A percentile compares a stretch with the other conserved stretches of the same genome.
phyloP scores from a whole-genome alignment of 2,329 filamentous ascomycete genomes.

The Apiospora saccharicola region DNA sequence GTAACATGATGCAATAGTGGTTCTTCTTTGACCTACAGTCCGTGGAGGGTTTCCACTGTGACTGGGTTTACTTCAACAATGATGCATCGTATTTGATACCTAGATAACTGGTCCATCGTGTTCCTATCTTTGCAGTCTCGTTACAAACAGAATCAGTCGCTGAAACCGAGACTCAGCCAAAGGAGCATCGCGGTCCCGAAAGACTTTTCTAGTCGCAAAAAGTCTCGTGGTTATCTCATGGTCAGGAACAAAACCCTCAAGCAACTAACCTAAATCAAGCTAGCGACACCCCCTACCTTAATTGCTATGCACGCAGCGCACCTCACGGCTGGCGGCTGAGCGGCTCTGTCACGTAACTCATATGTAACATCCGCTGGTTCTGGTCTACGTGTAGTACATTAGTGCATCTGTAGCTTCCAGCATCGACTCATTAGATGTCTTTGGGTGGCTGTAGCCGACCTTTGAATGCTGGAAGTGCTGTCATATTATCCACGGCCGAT shows the following conservation, averaged over 20 bases:
- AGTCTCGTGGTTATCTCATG: constrained; percentile 8
- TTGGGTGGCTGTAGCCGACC: not conserved
- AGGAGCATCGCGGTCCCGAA: not conserved
- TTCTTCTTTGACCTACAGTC: not conserved
- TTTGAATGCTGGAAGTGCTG: not conserved
- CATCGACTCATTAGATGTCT: not conserved
- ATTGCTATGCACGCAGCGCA: not conserved
- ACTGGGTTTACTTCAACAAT: not conserved
- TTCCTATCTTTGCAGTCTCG: not conserved
- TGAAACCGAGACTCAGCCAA: not conserved
- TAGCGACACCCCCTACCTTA: not conserved
- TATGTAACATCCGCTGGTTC: not conserved
- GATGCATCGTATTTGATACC: not conserved
- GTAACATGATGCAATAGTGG: constrained; percentile 20
- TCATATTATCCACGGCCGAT: not conserved
- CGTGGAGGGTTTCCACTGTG: constrained; percentile 9
- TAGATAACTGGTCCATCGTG: not conserved
- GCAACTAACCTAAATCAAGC: not conserved
- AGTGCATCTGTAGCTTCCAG: not conserved
- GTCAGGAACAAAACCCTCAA: constrained; percentile 9
- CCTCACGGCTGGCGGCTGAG: not conserved
- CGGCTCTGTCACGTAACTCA: constrained; percentile 15
- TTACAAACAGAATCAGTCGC: not conserved
- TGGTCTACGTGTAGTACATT: not conserved
- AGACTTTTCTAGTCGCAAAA: not conserved